A percentile compares a stretch with the other conserved stretches of the same genome.
These are phyloP conservation scores for Stephania cephalantha DNA, from an alignment of 164 flowering plant genomes.

Conservation along the genomic window DNA sequence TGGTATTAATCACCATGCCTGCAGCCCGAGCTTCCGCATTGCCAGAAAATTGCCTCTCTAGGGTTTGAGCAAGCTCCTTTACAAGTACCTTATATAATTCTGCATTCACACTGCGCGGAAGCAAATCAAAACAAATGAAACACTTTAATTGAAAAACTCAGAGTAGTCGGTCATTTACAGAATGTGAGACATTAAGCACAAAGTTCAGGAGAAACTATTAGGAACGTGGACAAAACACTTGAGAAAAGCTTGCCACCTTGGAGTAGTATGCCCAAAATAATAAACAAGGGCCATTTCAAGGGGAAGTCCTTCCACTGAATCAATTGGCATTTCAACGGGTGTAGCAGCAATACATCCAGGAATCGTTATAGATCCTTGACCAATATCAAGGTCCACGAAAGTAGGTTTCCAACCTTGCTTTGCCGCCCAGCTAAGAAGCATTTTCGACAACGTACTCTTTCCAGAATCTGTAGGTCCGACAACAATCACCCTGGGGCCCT, in stretches of 20 bases:
- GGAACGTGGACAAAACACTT: background rate
- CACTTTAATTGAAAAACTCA: background rate
- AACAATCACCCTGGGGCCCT: constrained; percentile 91
- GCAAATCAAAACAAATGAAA: constrained; percentile 1
- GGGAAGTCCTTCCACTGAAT: constrained; percentile 95
- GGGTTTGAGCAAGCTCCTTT: constrained; percentile 73
- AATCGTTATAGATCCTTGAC: constrained; percentile 86
- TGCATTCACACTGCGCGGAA: constrained; percentile 54
- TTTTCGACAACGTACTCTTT: constrained; percentile 76
- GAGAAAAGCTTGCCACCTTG: constrained; percentile 43
- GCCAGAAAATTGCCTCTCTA: constrained; percentile 78
- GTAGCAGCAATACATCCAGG: constrained; percentile 88
- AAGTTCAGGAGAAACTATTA: background rate
- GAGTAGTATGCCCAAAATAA: constrained; percentile 80
- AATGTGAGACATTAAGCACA: background rate
- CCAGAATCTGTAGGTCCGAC: constrained; percentile 95
- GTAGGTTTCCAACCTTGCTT: constrained; percentile 98
- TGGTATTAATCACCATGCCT: constrained; percentile 97
- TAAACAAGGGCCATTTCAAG: constrained; percentile 94
- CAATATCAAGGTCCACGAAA: constrained; percentile 86
- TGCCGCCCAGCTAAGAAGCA: constrained; percentile 97
- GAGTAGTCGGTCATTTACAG: background rate
- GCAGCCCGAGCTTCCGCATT: constrained; percentile 86
- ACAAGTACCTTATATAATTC: constrained; percentile 79
- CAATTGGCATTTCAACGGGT: constrained; percentile 92